phyloP scores from a whole-genome alignment of 1,139 yeast genomes.

The Hyphopichia burtonii region DNA sequence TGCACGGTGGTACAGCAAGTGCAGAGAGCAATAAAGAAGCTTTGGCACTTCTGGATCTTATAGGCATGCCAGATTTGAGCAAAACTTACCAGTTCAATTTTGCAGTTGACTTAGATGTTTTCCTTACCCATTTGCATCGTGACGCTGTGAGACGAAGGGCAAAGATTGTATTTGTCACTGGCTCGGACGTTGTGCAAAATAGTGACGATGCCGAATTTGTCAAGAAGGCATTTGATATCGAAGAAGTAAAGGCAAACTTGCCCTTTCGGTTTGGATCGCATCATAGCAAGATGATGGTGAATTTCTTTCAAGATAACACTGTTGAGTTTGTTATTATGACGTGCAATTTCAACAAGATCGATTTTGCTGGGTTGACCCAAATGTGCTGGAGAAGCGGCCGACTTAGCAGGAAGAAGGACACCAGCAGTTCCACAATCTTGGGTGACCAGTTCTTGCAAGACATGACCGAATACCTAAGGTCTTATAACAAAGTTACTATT shows the following conservation, averaged over 20 bases:
- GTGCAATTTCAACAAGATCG: slow-evolving; percentile 54
- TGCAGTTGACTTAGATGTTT: slow-evolving; percentile 40
- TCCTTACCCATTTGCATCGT: slow-evolving; percentile 33
- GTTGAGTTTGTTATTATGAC: slow-evolving; percentile 59
- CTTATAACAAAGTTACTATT: slow-evolving; percentile 34
- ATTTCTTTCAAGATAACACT: slow-evolving; percentile 42
- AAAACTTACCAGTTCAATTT: slow-evolving; percentile 53
- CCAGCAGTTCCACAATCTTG: background rate
- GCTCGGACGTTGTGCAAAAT: slow-evolving; percentile 18
- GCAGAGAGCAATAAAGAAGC: slow-evolving; percentile 22
- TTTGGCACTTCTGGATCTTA: slow-evolving; percentile 20
- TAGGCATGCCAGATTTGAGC: slow-evolving; percentile 30
- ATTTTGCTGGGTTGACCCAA: slow-evolving; percentile 59
- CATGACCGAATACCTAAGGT: slow-evolving; percentile 40
- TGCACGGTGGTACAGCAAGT: slow-evolving; percentile 2
- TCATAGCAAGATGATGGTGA: slow-evolving; percentile 68
- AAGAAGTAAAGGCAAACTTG: slow-evolving; percentile 30
- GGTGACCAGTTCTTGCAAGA: slow-evolving; percentile 29
- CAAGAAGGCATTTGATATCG: slow-evolving; percentile 21
- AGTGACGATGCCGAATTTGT: slow-evolving; percentile 10
- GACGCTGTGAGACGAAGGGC: slow-evolving; percentile 16
- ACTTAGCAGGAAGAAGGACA: slow-evolving; percentile 15
- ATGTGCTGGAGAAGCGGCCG: slow-evolving; percentile 64
- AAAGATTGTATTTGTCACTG: slow-evolving; percentile 33
- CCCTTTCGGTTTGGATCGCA: slow-evolving; percentile 50